Evolutionary conservation across 768 basidiomycete genomes (phyloP), one percentile per base, ranked within the genome.

Genomic region (Tubosaeta sp.): DNA sequence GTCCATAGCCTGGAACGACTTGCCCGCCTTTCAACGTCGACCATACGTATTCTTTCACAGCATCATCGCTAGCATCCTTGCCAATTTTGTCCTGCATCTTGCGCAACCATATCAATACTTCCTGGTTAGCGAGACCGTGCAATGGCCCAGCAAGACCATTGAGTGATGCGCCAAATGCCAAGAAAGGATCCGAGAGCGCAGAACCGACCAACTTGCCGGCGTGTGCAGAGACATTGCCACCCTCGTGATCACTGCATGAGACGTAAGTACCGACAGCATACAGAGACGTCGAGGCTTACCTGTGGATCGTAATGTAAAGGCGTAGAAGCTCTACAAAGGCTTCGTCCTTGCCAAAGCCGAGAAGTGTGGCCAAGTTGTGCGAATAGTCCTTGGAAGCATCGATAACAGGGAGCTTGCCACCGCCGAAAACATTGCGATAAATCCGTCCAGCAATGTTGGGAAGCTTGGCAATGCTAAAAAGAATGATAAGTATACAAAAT

Each of bases 101-200:
- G 70, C 84, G 84, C 53, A 97, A 76, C 94, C 95, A 97, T 65
- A 91, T 68, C 48, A 98, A 80, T 33, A 97, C 95, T 71, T 98
- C 95, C 74, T 98, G 95, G 79, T 98, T 95, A 37, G 93, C 91
- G 34, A 95, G 84, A 65, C 95, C 95, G 74, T 98, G 95, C 10
- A 98, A 84, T 37, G 95, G 95, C 29, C 95, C 95, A 43, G 95
- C 95, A 39, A 98, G 85, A 74, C 95, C 95, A 62, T 95, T 95
- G 55, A 98, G 76, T 31, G 94, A 88, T 44, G 95, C 95, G 53
- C 81, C 83, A 68, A 91, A 97, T 6, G 95, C 81, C 25, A 97
- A 84, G 91, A 97, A 97, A 50, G 95, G 95, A 69, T 98, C 95
- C 0, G 95, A 95, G 52, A 98, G 86, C 48, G 95, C 95, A 50